Conservation (phyloP, 2,329 filamentous ascomycete genomes). For the Magnaporthiopsis rhizophila region DNA sequence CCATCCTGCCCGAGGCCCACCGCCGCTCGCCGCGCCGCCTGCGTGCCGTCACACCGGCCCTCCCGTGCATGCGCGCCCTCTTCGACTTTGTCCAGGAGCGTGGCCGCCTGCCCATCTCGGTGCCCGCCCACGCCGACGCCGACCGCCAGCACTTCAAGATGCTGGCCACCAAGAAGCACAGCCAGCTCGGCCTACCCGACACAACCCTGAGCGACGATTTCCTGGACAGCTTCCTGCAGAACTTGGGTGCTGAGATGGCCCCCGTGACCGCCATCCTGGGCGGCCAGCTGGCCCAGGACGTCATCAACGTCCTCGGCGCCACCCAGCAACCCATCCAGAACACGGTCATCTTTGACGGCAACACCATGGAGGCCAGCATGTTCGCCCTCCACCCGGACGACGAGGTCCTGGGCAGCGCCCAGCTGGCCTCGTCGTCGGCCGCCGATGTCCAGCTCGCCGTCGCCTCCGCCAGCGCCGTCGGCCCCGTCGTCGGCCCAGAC, state of each 20-base stretch:
- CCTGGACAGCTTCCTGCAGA: conserved; percentile 77
- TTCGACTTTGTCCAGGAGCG: conserved; percentile 73
- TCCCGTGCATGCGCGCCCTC: conserved; percentile 80
- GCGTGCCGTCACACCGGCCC: conserved; percentile 69
- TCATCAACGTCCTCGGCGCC: conserved; percentile 89
- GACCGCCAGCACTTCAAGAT: conserved; percentile 72
- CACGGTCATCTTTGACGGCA: conserved; percentile 84
- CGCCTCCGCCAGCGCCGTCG: neutral
- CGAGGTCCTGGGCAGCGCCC: conserved; percentile 40
- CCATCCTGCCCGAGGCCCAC: conserved; percentile 63
- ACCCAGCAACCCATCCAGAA: conserved; percentile 96
- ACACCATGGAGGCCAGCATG: conserved; percentile 66
- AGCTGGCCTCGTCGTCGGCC: conserved; percentile 25
- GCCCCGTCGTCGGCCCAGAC: neutral
- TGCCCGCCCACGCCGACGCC: conserved; percentile 42
- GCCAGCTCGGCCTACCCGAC: conserved; percentile 60
- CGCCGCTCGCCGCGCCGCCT: conserved; percentile 59
- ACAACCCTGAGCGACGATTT: conserved; percentile 64
- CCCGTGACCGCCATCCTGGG: conserved; percentile 86
- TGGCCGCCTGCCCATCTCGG: conserved; percentile 40
- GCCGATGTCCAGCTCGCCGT: conserved; percentile 5
- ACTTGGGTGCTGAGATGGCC: conserved; percentile 73
- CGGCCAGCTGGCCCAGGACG: conserved; percentile 86
- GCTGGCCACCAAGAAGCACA: conserved; percentile 70
- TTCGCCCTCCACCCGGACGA: conserved; percentile 74